phyloP scores from a whole-genome alignment of 192 early-diverging fungal species.

The Phlyctochytrium bullatum region DNA sequence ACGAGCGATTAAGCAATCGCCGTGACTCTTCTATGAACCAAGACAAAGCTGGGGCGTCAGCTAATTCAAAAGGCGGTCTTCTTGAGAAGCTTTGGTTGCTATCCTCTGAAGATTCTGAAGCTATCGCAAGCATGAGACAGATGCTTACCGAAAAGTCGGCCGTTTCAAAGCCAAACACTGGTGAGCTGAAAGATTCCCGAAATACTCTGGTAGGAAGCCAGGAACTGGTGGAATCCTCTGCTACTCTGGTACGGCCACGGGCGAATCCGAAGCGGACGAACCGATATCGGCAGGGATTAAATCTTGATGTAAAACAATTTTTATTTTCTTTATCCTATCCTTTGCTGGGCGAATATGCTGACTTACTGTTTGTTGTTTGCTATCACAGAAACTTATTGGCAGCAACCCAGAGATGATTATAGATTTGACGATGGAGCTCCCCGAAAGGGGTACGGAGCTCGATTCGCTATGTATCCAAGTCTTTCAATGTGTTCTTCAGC shows the following conservation, averaged over 20 bases:
- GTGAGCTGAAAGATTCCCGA: not conserved
- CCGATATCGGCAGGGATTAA: conserved; percentile 37
- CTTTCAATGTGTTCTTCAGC: conserved; percentile 47
- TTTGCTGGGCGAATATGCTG: not conserved
- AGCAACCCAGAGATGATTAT: conserved; percentile 29
- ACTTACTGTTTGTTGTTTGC: no score
- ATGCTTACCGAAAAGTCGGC: conserved; percentile 4
- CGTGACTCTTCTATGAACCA: conserved; percentile 3
- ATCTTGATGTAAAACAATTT: conserved; percentile 34
- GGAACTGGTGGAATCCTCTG: no score
- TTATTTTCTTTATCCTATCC: not conserved
- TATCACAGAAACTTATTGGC: conserved; percentile 39
- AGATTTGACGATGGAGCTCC: conserved; percentile 39
- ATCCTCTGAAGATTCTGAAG: conserved; percentile 17
- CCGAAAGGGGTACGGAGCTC: conserved; percentile 44
- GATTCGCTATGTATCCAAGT: conserved; percentile 46
- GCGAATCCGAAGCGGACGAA: conserved; percentile 7
- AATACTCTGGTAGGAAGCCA: not conserved
- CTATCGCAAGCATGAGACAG: not conserved
- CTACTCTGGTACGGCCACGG: not conserved
- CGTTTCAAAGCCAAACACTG: conserved; percentile 1
- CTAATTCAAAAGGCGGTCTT: no score
- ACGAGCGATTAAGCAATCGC: conserved; percentile 5
- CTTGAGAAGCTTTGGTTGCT: conserved; percentile 9
- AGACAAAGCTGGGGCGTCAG: not conserved